Base-by-base conservation (phyloP, 2,329 filamentous ascomycete genomes). In the Trichoderma asperellum region DNA sequence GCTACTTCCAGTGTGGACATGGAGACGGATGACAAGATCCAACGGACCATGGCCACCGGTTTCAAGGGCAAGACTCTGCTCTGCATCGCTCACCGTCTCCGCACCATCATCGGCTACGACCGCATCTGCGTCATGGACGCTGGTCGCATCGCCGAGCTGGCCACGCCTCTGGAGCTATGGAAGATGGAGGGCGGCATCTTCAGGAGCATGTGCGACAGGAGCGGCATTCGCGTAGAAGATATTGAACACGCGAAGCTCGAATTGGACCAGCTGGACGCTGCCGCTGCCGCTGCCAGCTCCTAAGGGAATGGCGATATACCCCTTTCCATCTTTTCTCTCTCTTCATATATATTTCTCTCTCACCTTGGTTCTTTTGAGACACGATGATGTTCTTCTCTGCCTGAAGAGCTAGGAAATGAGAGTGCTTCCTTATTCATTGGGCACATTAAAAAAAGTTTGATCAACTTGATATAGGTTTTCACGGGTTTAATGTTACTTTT, bases 101-200 rank as follows among this genome's bases (percentile, higher is more conserved):
- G 93, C 76, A 98, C 96, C 0, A 97, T 99, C 72, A 91, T 98
- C 71, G 89, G 90, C 34, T 98, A 98, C 79, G 95, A 99, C 79
- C 89, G 95, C 58, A 97, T 99, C 77, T 95, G 94, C 75, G 96
- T 99, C 74, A 97, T 99, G 94, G 95, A 98, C 75, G 86, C 90
- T 56, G 96, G 96, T 0, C 81, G 82, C 18, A 97, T 99, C 76
- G 93, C 92, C 0, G 94, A 98, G 85, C 84, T 98, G 72, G 96
- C 92, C 76, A 86, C 87, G 16, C 96, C 96, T 2, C 76, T 91
- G 53, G 85, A 83, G 55, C 82, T 99, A 70, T 98, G 91, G 85
- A 86, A 90, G 34, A 81, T 84, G 58, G 67, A 65, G 24, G 89
- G 87, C 11, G 92, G 92, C 0, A 94, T 97, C 67, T 98, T 98